A percentile compares a stretch with the other conserved stretches of the same genome.
Evolutionary conservation across 768 basidiomycete genomes (phyloP).

Genomic region (Lentinus brumalis): DNA sequence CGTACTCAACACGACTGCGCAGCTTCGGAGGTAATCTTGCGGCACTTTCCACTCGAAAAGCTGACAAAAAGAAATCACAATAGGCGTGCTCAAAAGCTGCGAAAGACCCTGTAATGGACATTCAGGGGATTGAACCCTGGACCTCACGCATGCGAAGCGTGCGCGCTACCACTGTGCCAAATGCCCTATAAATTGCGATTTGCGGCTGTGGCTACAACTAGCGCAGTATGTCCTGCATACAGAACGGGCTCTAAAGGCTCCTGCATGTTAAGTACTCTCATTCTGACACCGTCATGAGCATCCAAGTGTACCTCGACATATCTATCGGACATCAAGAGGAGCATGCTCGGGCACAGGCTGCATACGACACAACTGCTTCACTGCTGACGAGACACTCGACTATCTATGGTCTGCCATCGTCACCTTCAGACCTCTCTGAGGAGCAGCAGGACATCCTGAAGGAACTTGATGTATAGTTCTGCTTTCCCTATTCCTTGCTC

Average conservation of each 20-base stretch:
- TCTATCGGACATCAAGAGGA: constrained; percentile 40
- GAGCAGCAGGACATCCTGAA: constrained; percentile 45
- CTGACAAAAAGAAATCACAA: too few relatives aligned
- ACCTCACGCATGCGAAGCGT: constrained; percentile 39
- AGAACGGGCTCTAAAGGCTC: neutral
- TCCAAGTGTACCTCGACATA: constrained; percentile 41
- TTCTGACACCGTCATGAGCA: neutral
- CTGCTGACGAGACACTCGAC: constrained; percentile 40
- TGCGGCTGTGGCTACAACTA: neutral
- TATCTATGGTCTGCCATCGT: constrained; percentile 45
- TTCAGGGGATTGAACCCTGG: constrained; percentile 35
- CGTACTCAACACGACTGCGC: too few relatives aligned
- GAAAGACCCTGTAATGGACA: too few relatives aligned
- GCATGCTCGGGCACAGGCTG: constrained; percentile 27
- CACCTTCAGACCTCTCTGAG: constrained; percentile 41
- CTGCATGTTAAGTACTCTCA: neutral
- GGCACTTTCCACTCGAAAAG: too few relatives aligned
- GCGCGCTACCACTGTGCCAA: constrained; percentile 41
- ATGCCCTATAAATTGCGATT: too few relatives aligned
- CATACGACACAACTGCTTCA: constrained; percentile 35
- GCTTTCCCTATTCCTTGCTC: neutral
- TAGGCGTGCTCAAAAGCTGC: too few relatives aligned
- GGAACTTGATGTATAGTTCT: constrained; percentile 37
- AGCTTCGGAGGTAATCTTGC: too few relatives aligned
- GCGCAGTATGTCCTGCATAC: neutral